A percentile compares a stretch with the other conserved stretches of the same genome.
Evolutionary conservation across 768 basidiomycete species (phyloP).

Genomic region (Russula sp.): DNA sequence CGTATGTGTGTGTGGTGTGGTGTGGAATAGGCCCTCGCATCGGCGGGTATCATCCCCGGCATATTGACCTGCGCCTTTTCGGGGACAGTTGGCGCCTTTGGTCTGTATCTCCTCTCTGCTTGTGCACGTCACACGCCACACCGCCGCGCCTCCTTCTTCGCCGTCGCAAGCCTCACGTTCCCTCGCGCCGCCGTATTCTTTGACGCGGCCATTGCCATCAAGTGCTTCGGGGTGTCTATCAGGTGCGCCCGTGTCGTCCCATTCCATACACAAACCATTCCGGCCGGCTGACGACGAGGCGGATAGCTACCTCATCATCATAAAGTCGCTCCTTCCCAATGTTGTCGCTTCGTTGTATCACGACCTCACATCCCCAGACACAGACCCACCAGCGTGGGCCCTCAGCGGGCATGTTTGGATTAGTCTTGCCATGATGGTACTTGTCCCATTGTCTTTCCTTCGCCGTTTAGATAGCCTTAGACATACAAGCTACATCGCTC

Average conservation of each 20-base stretch:
- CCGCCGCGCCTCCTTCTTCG: conserved; percentile 75
- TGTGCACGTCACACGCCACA: conserved; percentile 74
- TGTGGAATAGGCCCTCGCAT: conserved; percentile 68
- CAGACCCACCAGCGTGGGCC: conserved; percentile 68
- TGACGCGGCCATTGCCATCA: conserved; percentile 89
- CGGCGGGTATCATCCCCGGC: conserved; percentile 84
- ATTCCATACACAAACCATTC: neutral
- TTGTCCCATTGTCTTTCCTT: conserved; percentile 79
- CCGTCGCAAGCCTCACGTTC: conserved; percentile 78
- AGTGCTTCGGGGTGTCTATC: conserved; percentile 95
- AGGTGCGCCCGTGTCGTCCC: conserved; percentile 43
- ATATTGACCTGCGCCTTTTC: conserved; percentile 82
- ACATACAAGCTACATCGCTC: conserved; percentile 84
- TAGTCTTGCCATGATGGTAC: conserved; percentile 61
- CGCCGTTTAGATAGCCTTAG: conserved; percentile 78
- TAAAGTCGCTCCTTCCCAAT: conserved; percentile 89
- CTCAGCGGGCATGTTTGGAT: conserved; percentile 81
- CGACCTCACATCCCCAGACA: conserved; percentile 56
- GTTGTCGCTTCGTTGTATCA: conserved; percentile 81
- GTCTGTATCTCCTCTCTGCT: conserved; percentile 79
- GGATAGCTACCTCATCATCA: conserved; percentile 77
- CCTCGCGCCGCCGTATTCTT: conserved; percentile 84
- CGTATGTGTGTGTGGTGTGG: neutral
- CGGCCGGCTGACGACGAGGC: neutral
- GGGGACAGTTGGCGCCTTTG: conserved; percentile 69